Base-by-base conservation (phyloP, 768 basidiomycete species). In the Pleurotus giganteus region DNA sequence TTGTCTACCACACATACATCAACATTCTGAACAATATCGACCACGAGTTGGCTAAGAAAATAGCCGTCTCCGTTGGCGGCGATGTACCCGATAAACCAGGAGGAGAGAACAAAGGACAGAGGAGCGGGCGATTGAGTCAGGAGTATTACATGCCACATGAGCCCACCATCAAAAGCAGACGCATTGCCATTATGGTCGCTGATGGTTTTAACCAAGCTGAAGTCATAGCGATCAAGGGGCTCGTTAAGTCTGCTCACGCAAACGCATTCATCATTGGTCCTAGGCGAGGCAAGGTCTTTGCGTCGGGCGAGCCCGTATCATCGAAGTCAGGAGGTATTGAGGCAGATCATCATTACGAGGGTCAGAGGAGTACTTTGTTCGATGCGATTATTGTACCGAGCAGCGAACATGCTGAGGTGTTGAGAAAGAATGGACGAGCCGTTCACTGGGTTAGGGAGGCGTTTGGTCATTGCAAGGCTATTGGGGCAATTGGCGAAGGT, bases 401-500 rank as follows among this genome's bases (percentile, higher is more conserved):
- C 17, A 91, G 92, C 7, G 72, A 75, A 29, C 84, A 86, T 64
- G 77, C 74, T n/a, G 78, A 82, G 64, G 64, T 75, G 27, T 75
- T 93, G 31, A 64, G 72, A 6, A 74, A 75, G 60, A 81, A 79
- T 46, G 94, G 92, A 4, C 80, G 92, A 17, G 78, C 78, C 6
- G 71, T 91, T n/a, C 90, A 95, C 65, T 92, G 87, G 77, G 80
- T 89, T 2, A 80, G 89, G 42, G 92, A 94, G 69, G 86, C 90
- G 2, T 94, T 89, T 69, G 88, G 88, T 21, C 93, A 94, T 68
- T 86, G 84, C 70, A 94, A 94, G 72, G 67, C 87, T 15, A 89
- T 96, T 55, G 89, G 83, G 2, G 91, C 85, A 1, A 74, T 87
- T 43, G 93, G 91, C 8, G 78, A 83, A 65, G 85, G 86, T 82